Evolutionary conservation across 2,329 filamentous ascomycete genomes (phyloP), one percentile per base, ranked within the genome.

Genomic region (Cercospora sp.): DNA sequence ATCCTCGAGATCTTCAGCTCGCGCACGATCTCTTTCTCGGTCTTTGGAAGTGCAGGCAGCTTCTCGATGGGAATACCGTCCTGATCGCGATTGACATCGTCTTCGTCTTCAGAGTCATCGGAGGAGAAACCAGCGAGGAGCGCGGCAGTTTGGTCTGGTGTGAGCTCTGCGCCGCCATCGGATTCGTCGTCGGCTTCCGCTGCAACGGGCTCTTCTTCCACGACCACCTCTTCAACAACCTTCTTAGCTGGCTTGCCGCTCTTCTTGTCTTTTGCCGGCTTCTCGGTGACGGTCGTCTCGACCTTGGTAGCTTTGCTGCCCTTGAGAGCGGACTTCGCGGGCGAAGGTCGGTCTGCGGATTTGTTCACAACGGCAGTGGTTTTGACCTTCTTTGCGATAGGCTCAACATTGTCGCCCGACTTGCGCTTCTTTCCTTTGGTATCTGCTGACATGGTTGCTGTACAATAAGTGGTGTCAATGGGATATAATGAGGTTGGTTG

Each of bases 41-140:
- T 71, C 69, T 73, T 75, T 7, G 77, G 80, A 6, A 77, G 72
- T 28, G 72, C 68, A 2, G 79, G 79, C 8, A 81, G 64, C 48
- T 76, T 74, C 9, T 81, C 76, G 53, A 80, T 73, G 42, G 79
- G 75, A 36, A 83, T 74, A 55, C 79, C 77, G 30, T 75, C 74
- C 33, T 80, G 76, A 18, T 78, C 79, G 59, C 80, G 79, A 8
- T 76, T 74, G n/a, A 69, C 68, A 12, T 59, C 68, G 67, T 79
- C 80, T 5, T 73, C 73, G 6, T 80, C 79, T 18, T 78, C 78
- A 61, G 82, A 81, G 60, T 82, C 76, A 67, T 81, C 81, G 75
- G 80, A 82, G 63, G 83, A 82, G 74, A 85, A 85, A 64, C 83
- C 83, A 68, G 82, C 82, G 28, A 85, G 80, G 18, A 85, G 78